Conservation (phyloP, 2,329 filamentous ascomycete genomes). For the Fusarium euwallaceae region DNA sequence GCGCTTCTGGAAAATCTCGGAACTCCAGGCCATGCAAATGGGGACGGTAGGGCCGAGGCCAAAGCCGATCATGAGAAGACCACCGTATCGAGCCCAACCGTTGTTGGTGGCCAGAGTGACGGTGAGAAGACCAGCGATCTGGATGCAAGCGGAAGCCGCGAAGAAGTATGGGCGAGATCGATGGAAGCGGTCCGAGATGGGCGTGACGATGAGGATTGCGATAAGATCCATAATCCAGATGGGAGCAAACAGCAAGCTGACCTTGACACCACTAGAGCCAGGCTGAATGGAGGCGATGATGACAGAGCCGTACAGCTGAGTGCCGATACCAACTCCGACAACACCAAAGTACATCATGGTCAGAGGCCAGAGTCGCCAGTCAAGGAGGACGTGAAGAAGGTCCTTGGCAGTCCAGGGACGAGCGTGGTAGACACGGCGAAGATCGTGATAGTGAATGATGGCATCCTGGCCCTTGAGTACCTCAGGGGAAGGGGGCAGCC, state of each 20-base stretch:
- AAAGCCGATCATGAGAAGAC: conserved; percentile 90
- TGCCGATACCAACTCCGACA: conserved; percentile 91
- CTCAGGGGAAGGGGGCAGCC: conserved; percentile 77
- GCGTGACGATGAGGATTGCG: conserved; percentile 87
- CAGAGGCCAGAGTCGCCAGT: conserved; percentile 91
- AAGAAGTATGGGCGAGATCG: conserved; percentile 85
- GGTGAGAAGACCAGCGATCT: conserved; percentile 84
- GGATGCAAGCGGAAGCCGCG: conserved; percentile 78
- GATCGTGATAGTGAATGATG: conserved; percentile 83
- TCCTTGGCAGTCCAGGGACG: conserved; percentile 80
- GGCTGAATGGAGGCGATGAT: conserved; percentile 87
- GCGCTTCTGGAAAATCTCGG: conserved; percentile 88
- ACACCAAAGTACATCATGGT: conserved; percentile 95
- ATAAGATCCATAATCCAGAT: conserved; percentile 96
- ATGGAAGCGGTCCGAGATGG: conserved; percentile 89
- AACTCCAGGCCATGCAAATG: conserved; percentile 94
- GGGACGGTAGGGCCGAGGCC: conserved; percentile 91
- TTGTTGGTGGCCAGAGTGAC: conserved; percentile 79
- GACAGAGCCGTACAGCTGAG: conserved; percentile 87
- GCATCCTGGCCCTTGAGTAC: conserved; percentile 84
- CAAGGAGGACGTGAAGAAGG: conserved; percentile 77
- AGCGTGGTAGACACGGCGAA: conserved; percentile 83
- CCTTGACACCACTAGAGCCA: conserved; percentile 76
- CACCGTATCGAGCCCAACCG: conserved; percentile 88
- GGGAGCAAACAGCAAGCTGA: conserved; percentile 87